These are phyloP conservation scores for Eucalyptus sp. DNA, from an alignment of 345 rosid genomes.

Conservation along the genomic window DNA sequence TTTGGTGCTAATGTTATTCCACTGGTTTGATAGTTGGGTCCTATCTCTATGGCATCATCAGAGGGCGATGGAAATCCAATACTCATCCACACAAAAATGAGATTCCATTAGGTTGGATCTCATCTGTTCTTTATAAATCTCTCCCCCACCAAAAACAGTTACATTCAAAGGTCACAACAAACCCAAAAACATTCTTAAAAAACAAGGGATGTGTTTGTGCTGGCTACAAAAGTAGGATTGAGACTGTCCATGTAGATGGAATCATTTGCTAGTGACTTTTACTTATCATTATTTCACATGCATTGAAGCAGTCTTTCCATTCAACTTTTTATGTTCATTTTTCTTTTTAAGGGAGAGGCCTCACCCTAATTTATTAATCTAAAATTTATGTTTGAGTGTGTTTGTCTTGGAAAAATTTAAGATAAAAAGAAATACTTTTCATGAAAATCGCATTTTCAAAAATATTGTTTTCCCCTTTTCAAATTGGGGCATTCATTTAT, in stretches of 20 bases:
- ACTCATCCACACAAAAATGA: neutral
- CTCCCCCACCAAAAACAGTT: neutral
- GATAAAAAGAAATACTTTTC: neutral
- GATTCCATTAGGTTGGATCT: neutral
- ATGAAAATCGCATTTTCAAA: neutral
- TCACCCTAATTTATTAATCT: neutral
- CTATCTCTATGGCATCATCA: neutral
- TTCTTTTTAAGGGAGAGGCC: neutral
- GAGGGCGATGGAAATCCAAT: neutral
- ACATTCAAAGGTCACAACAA: neutral
- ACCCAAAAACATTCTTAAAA: neutral
- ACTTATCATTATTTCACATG: neutral
- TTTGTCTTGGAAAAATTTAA: neutral
- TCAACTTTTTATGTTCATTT: neutral
- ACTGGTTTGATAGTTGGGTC: neutral
- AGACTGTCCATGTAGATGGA: neutral
- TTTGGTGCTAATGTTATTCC: neutral
- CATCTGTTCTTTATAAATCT: neutral
- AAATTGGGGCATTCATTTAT: neutral
- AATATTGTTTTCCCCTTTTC: neutral
- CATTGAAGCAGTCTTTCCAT: neutral
- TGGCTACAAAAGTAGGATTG: neutral
- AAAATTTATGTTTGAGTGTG: neutral
- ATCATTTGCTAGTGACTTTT: neutral
- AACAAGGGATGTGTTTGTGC: neutral